Base-by-base conservation (phyloP, 2,329 filamentous ascomycete species). In the Thielaviopsis cerberus region DNA sequence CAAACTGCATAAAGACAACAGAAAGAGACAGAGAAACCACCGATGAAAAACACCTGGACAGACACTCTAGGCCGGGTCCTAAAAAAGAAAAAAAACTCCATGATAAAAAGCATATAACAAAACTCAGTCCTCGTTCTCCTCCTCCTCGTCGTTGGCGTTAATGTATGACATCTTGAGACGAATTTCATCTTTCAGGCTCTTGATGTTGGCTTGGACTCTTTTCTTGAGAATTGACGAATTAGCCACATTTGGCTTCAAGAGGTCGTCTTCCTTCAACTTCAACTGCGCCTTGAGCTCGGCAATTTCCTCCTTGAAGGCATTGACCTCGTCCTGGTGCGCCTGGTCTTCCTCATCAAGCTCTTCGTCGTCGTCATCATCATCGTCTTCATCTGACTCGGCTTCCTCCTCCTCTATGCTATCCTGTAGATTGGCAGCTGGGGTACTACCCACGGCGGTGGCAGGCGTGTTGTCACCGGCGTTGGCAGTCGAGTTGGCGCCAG, bases 231-330 rank as follows among this genome's bases (percentile, higher is more conserved):
- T 75, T 59, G 70, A 70, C 64, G 75, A 76, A 3, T 65, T 66
- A 25, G 72, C 72, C 13, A 62, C 59, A 15, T 59, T 57, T 13
- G 61, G 59, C 48, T 67, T 69, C 20, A 69, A 68, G 54, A 76
- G 68, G 62, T 77, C 72, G 4, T 67, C 68, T 63, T 76, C 70
- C 57, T 74, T 70, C 37, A 68, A 67, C 41, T 70, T 69, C 20
- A 80, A 72, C 64, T 76, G 71, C 65, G 73, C 76, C 66, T 77
- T 72, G 59, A 81, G 70, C 55, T 76, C 72, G 54, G 72, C 69
- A 55, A 80, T 75, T 62, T 80, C 77, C 63, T 76, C 76, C 63
- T 75, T 74, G 61, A 79, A 74, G 61, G 77, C 76, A 62, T 77
- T 73, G 61, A 75, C 71, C 61, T 78, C 73, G 53, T 78, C 74